Percentiles rank a stretch among this genome's conserved stretches.
Conservation (phyloP, 306 rosid genomes). For the Crataegus laevigata region DNA sequence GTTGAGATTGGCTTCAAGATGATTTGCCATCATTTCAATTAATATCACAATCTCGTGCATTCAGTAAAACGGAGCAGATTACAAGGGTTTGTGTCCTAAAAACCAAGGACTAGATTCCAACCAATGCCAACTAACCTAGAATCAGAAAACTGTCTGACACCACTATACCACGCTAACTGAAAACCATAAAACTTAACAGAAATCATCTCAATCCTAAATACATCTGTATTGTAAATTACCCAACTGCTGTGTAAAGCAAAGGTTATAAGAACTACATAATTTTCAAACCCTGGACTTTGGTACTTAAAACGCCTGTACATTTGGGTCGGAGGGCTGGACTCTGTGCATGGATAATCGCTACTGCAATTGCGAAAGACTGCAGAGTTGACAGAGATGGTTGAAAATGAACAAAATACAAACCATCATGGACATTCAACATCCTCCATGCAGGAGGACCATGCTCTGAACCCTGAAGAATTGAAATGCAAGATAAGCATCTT, state of each 20-base stretch:
- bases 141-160: conserved; percentile 24
- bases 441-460: conserved; percentile 51
- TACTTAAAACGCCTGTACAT: conserved; percentile 33
- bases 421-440: conserved; percentile 73
- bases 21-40: conserved; percentile 18
- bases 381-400: conserved; percentile 53
- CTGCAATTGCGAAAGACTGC: conserved; percentile 84
- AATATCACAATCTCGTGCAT: conserved; percentile 38
- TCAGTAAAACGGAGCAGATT: conserved; percentile 23
- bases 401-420: conserved; percentile 66
- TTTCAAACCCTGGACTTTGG: conserved; percentile 27
- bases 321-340: conserved; percentile 63
- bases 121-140: conserved; percentile 30
- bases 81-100: conserved; percentile 28
- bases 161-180: conserved; percentile 11
- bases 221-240: conserved; percentile 25
- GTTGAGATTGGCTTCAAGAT: conserved; percentile 10
- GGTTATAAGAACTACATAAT: conserved; percentile 27
- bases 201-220: conserved; percentile 26
- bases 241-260: conserved; percentile 40
- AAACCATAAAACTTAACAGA: conserved; percentile 22
- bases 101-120: conserved; percentile 28
- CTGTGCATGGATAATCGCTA: conserved; percentile 65
- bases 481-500: neutral
- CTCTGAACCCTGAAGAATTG: conserved; percentile 37